Percentiles rank a stretch among this genome's conserved stretches.
Evolutionary conservation across 805 yeast species (phyloP).

Genomic region (Candida methanosorbosa): DNA sequence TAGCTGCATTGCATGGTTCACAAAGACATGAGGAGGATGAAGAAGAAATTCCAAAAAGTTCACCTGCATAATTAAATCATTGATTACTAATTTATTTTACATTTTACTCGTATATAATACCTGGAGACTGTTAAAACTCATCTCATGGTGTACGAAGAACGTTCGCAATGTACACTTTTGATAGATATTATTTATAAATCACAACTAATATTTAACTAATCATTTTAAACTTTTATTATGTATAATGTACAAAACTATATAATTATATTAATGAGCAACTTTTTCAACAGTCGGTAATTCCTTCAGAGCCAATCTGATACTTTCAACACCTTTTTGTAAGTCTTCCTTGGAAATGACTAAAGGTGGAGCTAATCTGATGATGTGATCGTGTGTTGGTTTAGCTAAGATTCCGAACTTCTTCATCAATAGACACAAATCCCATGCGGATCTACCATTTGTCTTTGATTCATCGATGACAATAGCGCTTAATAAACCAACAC

Average conservation of each 20-base stretch:
- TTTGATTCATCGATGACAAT: slow-evolving; percentile 80
- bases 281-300: slow-evolving; percentile 47
- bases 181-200: too few relatives aligned
- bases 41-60: slow-evolving; percentile 19
- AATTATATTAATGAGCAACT: slow-evolving; percentile 25
- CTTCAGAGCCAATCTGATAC: slow-evolving; percentile 53
- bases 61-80: background rate
- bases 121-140: too few relatives aligned
- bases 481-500: slow-evolving; percentile 82
- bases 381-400: slow-evolving; percentile 94
- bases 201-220: too few relatives aligned
- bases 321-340: slow-evolving; percentile 68
- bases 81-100: too few relatives aligned
- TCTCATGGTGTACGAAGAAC: too few relatives aligned
- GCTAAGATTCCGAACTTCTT: slow-evolving; percentile 85
- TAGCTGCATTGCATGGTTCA: slow-evolving; percentile 19
- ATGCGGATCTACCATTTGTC: slow-evolving; percentile 85
- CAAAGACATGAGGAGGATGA: slow-evolving; percentile 28
- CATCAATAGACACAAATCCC: slow-evolving; percentile 92
- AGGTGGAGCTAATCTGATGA: slow-evolving; percentile 95
- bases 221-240: too few relatives aligned
- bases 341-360: slow-evolving; percentile 86
- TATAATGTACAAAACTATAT: too few relatives aligned
- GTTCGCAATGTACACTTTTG: too few relatives aligned
- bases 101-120: too few relatives aligned